These are phyloP conservation scores for Zygosaccharomyces siamensis DNA, from an alignment of 805 yeast species.

Conservation along the genomic window DNA sequence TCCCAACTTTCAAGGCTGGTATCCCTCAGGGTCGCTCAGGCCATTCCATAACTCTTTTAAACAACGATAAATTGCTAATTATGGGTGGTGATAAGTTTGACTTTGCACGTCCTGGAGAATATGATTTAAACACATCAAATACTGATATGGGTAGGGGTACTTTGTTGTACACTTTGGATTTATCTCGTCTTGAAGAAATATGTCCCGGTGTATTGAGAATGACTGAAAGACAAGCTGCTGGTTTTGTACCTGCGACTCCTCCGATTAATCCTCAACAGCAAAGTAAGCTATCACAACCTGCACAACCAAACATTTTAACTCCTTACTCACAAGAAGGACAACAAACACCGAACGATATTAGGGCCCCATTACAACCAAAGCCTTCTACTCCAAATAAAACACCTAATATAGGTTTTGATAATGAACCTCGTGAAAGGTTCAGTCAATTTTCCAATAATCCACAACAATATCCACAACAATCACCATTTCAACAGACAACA, in stretches of 20 bases:
- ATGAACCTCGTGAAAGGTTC: background rate
- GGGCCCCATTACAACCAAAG: constrained; percentile 11
- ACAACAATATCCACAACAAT: background rate
- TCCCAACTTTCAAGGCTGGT: constrained; percentile 41
- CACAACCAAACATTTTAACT: constrained; percentile 28
- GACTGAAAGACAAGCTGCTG: constrained; percentile 26
- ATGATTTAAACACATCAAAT: constrained; percentile 49
- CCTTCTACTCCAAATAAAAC: constrained; percentile 13
- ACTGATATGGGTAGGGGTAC: constrained; percentile 53
- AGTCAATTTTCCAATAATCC: background rate
- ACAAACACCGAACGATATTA: constrained; percentile 12
- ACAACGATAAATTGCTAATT: constrained; percentile 62
- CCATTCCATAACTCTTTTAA: constrained; percentile 73
- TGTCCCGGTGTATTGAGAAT: constrained; percentile 40
- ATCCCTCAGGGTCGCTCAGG: constrained; percentile 85
- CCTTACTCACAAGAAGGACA: constrained; percentile 20
- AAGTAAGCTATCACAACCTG: constrained; percentile 4
- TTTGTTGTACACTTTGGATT: constrained; percentile 60
- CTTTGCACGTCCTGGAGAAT: constrained; percentile 47
- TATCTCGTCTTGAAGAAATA: constrained; percentile 34
- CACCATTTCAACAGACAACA: background rate
- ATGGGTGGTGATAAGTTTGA: constrained; percentile 92
- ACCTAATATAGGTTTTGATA: background rate
- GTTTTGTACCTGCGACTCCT: constrained; percentile 20
- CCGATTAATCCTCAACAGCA: constrained; percentile 11